A percentile compares a stretch with the other conserved stretches of the same genome.
Evolutionary conservation across 148 eudicot genomes (phyloP).

Genomic region (Rhododendron molle): DNA sequence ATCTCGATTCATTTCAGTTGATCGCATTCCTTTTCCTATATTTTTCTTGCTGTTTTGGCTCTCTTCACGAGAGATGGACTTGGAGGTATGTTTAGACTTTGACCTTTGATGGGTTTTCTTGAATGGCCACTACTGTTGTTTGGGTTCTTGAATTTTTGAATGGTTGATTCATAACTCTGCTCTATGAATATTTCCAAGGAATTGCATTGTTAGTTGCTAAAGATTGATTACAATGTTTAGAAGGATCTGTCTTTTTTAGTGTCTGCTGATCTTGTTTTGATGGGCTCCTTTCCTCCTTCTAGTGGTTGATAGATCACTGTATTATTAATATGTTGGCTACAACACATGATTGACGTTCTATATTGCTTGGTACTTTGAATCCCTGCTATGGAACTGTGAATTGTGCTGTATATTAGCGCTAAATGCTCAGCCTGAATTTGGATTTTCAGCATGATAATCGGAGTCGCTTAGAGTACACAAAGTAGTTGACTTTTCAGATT

Average conservation of each 20-base stretch:
- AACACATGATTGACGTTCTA: not conserved
- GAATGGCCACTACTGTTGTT: not conserved
- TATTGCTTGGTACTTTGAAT: not conserved
- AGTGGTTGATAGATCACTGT: conserved; percentile 4
- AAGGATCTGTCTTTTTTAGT: not conserved
- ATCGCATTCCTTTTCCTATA: conserved; percentile 12
- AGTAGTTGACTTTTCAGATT: conserved; percentile 3
- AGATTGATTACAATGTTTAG: not conserved
- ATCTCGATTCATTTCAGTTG: conserved; percentile 31
- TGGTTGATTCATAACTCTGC: conserved; percentile 24
- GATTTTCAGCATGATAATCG: not conserved
- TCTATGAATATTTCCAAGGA: conserved; percentile 8
- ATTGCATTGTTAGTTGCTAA: not conserved
- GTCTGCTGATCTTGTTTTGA: not conserved
- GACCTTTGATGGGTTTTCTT: conserved; percentile 18
- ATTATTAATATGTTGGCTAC: not conserved
- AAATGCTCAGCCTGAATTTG: not conserved
- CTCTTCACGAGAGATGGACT: conserved; percentile 13
- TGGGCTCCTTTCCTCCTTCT: conserved; percentile 5
- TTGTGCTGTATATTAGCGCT: not conserved
- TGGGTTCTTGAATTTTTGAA: not conserved
- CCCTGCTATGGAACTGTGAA: not conserved
- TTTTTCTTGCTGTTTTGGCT: not conserved
- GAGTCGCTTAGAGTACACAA: not conserved
- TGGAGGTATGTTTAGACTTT: conserved; percentile 29